Conservation (phyloP, 345 rosid species). For the Euphorbia lathyris region DNA sequence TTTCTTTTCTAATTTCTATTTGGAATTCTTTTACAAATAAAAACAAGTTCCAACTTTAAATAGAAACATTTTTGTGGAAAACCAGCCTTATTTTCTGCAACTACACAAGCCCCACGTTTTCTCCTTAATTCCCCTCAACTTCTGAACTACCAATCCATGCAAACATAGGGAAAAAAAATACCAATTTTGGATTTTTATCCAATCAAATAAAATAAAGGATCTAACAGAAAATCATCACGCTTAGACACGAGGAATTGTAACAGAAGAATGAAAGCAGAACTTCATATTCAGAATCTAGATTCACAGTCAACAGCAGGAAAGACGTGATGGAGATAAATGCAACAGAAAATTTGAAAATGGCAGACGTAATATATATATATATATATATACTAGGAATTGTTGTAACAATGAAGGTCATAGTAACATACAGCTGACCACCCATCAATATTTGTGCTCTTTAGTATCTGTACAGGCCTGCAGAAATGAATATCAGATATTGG, state of each 20-base stretch:
- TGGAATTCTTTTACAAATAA: too few relatives aligned
- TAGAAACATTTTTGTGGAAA: too few relatives aligned
- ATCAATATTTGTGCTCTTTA: constrained; percentile 75
- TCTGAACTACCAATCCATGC: background rate
- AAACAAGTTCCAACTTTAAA: too few relatives aligned
- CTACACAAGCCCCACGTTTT: too few relatives aligned
- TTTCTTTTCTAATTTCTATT: too few relatives aligned
- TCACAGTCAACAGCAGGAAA: background rate
- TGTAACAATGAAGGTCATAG: background rate
- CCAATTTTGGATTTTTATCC: background rate
- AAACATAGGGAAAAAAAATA: background rate
- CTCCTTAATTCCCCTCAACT: background rate
- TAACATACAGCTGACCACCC: constrained; percentile 94
- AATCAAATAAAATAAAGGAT: background rate
- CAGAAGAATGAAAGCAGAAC: background rate
- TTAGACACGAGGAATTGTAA: background rate
- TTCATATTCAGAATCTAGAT: background rate
- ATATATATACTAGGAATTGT: background rate
- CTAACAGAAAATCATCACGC: background rate
- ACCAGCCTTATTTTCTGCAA: too few relatives aligned
- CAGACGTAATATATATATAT: background rate
- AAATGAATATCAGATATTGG: constrained; percentile 21
- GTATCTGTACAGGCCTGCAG: constrained; percentile 89
- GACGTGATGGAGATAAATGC: background rate
- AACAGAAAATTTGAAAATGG: background rate